Evolutionary conservation across 2,329 filamentous ascomycete species (phyloP).

Genomic region (Mollisia scopiformis): DNA sequence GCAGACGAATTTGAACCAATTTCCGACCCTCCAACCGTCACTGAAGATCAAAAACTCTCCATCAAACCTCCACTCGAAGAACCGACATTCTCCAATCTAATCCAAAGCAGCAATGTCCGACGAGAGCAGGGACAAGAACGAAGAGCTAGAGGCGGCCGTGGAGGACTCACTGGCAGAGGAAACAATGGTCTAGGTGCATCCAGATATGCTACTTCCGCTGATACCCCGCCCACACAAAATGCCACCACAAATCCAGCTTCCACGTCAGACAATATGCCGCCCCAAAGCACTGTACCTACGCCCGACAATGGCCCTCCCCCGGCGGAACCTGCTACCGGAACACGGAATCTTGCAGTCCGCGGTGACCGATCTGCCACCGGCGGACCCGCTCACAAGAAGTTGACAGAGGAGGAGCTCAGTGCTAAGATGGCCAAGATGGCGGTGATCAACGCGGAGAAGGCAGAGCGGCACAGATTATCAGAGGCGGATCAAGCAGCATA

Average conservation of each 20-base stretch:
- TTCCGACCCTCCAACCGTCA: conserved; percentile 19
- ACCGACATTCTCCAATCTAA: conserved; percentile 1
- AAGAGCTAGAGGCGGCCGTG: conserved; percentile 22
- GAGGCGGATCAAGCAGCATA: conserved; percentile 69
- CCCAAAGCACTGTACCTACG: not conserved
- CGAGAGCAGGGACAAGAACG: conserved; percentile 15
- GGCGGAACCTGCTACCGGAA: conserved; percentile 6
- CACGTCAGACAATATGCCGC: not conserved
- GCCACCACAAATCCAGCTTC: not conserved
- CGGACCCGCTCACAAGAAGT: conserved; percentile 56
- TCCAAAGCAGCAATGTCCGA: not conserved
- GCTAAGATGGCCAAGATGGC: conserved; percentile 63
- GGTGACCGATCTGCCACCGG: conserved; percentile 58
- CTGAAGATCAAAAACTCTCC: conserved; percentile 18
- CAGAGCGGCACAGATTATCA: conserved; percentile 64
- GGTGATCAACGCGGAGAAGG: conserved; percentile 61
- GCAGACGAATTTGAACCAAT: conserved; percentile 38
- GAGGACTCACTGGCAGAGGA: conserved; percentile 20
- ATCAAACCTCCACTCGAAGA: not conserved
- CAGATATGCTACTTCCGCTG: conserved; percentile 24
- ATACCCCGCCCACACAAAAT: conserved; percentile 7
- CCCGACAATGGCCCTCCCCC: not conserved
- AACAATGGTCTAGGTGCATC: conserved; percentile 26
- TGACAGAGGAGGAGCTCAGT: conserved; percentile 66
- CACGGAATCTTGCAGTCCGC: conserved; percentile 47